A percentile compares a stretch with the other conserved stretches of the same genome.
Evolutionary conservation across 1,284 basidiomycete species (phyloP).

Genomic region (Leccinum huronense): DNA sequence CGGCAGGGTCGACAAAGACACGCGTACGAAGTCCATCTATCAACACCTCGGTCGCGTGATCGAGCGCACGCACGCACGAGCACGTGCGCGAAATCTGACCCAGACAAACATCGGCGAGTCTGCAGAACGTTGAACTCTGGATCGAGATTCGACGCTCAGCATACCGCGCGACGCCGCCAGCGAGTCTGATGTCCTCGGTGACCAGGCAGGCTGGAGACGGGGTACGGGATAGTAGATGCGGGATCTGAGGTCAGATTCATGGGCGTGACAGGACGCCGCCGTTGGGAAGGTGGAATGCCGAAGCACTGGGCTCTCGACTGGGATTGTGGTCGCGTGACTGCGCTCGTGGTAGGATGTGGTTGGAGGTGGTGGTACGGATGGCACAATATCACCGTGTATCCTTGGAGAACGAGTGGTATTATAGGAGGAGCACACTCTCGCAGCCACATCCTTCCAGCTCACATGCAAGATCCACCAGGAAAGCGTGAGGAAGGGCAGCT

Average conservation of each 20-base stretch:
- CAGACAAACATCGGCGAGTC: slow-evolving; percentile 61
- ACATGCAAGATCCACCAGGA: slow-evolving; percentile 91
- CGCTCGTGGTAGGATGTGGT: slow-evolving; percentile 3
- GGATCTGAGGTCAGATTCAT: slow-evolving; percentile 9
- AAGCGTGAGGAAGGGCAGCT: slow-evolving; percentile 78
- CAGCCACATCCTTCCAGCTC: slow-evolving; percentile 82
- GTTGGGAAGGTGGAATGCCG: slow-evolving; percentile 16
- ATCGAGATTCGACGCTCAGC: slow-evolving; percentile 31
- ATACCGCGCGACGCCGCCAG: no score
- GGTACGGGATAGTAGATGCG: slow-evolving; percentile 8
- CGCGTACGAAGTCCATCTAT: slow-evolving; percentile 54
- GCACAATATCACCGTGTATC: neutral
- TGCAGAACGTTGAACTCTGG: no score
- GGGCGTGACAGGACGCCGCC: slow-evolving; percentile 23
- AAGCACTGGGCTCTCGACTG: slow-evolving; percentile 18
- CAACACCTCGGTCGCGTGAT: slow-evolving; percentile 59
- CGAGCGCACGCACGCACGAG: slow-evolving; percentile 57
- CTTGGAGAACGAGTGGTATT: slow-evolving; percentile 7
- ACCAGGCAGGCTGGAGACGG: neutral
- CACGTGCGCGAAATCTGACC: slow-evolving; percentile 67
- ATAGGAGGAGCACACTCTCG: slow-evolving; percentile 47
- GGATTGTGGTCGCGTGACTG: slow-evolving; percentile 20
- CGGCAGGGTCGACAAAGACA: slow-evolving; percentile 44
- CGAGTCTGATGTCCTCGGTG: neutral
- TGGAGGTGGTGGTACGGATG: neutral